These are phyloP conservation scores for Cenchrus americanus DNA, from an alignment of 176 grass and related monocot species.

Conservation along the genomic window DNA sequence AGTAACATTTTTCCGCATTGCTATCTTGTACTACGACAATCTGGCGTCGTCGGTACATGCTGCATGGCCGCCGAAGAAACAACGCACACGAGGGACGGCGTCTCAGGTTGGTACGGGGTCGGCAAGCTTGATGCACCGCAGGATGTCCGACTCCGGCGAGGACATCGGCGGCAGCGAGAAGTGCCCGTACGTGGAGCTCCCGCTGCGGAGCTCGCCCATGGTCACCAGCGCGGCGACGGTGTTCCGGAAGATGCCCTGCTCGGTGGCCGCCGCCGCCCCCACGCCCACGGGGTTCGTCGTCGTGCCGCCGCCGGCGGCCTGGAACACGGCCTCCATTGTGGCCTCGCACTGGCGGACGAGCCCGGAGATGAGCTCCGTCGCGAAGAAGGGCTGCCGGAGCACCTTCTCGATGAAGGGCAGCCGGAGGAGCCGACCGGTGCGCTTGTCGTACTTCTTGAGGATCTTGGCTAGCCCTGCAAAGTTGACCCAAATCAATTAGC, in stretches of 20 bases:
- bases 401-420: slow-evolving; percentile 74
- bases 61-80: no score
- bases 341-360: slow-evolving; percentile 72
- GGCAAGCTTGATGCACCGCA: slow-evolving; percentile 50
- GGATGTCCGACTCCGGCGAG: slow-evolving; percentile 45
- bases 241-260: slow-evolving; percentile 70
- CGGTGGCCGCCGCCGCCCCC: not conserved
- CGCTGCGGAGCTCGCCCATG: slow-evolving; percentile 67
- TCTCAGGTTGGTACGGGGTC: slow-evolving; percentile 46
- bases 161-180: slow-evolving; percentile 73
- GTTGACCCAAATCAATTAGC: not conserved
- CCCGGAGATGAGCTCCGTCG: slow-evolving; percentile 72
- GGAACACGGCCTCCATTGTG: slow-evolving; percentile 62
- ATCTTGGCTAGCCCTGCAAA: slow-evolving; percentile 76
- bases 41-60: not conserved
- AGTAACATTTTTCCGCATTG: not conserved
- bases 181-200: slow-evolving; percentile 64
- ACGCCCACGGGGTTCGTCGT: not conserved
- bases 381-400: slow-evolving; percentile 85
- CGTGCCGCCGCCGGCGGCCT: not conserved
- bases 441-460: slow-evolving; percentile 91
- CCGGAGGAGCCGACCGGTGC: slow-evolving; percentile 58
- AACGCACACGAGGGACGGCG: no score
- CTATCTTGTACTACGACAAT: not conserved
- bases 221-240: slow-evolving; percentile 64